Base-by-base conservation (phyloP, 1,139 yeast species). In the Debaryomyces udenii region DNA sequence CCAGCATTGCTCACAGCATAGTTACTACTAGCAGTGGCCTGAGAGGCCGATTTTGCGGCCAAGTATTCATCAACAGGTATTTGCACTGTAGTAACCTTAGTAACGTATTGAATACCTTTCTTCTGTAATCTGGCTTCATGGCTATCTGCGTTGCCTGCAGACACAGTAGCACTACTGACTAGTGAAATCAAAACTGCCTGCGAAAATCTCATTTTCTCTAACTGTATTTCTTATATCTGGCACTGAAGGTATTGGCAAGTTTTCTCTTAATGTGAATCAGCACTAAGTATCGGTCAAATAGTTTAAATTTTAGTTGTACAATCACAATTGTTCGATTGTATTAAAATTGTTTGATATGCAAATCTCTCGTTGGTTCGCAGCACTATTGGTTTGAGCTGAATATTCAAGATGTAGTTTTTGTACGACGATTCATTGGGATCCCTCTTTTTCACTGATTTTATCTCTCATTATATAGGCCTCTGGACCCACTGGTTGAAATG, bases 81-180 rank as follows among this genome's bases (percentile, higher is more conserved):
- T 11, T 44, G 35, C 9, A 53, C 51, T 6, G 61, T 57, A n/a
- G 50, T 43, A 9, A 48, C 46, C 11, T 46, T 39, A 3, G 61
- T 55, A 16, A 55, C 53, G 20, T 50, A 50, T 17, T 47, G 45
- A 10, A 52, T 40, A 16, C 44, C 48, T 41, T 55, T 43, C 26
- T 46, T 41, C 9, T 24, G 29, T 14, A 14, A 18, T 15, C 24
- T 27, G 9, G 15, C n/a, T 5, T 24, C 29, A 10, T 33, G 16
- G n/a, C 3, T 9, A 14, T 24, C 18, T 6, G 37, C 30, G 3
- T 20, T 16, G 15, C 23, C 37, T 3, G 37, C 10, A 6, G 26
- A 28, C 24, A 15, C 17, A 26, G 23, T 30, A 7, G 27, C 16
- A 22, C 24, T 17, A 15, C 30, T 15, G 6, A 26, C 27, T 29